Evolutionary conservation across 495 filamentous ascomycete species (phyloP).

Genomic region (Parathielavia appendiculata): DNA sequence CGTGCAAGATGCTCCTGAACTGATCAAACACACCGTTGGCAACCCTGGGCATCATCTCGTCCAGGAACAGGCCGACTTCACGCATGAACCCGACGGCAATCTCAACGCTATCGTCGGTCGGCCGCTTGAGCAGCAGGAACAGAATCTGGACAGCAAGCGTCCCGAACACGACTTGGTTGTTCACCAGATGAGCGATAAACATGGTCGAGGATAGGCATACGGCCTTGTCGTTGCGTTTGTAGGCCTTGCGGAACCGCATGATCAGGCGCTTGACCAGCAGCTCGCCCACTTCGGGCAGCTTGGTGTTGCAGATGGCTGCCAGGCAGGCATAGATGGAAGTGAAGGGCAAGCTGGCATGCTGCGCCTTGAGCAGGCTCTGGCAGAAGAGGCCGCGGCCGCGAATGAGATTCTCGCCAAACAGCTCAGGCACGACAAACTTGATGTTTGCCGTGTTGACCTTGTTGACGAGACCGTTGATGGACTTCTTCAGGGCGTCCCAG

Average conservation of each 20-base stretch:
- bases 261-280: constrained; percentile 80
- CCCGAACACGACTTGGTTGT: constrained; percentile 92
- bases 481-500: constrained; percentile 98
- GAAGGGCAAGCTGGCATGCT: constrained; percentile 93
- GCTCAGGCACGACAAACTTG: constrained; percentile 91
- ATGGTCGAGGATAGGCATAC: constrained; percentile 86
- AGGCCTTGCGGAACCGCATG: constrained; percentile 90
- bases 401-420: constrained; percentile 91
- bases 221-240: constrained; percentile 94
- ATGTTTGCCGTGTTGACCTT: constrained; percentile 98
- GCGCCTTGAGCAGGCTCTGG: constrained; percentile 93
- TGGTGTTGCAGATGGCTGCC: constrained; percentile 95
- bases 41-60: constrained; percentile 86
- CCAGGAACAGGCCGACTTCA: constrained; percentile 87
- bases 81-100: constrained; percentile 88
- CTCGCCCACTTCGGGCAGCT: constrained; percentile 90
- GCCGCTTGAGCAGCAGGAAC: constrained; percentile 80
- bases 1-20: constrained; percentile 89
- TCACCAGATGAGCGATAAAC: constrained; percentile 91
- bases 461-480: constrained; percentile 97
- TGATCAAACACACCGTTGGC: constrained; percentile 89
- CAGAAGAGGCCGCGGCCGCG: constrained; percentile 90
- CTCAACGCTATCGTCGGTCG: constrained; percentile 96
- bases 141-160: constrained; percentile 88
- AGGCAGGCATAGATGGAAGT: constrained; percentile 92